Evolutionary conservation across 495 filamentous ascomycete species (phyloP).

Genomic region (Tuber aestivum): DNA sequence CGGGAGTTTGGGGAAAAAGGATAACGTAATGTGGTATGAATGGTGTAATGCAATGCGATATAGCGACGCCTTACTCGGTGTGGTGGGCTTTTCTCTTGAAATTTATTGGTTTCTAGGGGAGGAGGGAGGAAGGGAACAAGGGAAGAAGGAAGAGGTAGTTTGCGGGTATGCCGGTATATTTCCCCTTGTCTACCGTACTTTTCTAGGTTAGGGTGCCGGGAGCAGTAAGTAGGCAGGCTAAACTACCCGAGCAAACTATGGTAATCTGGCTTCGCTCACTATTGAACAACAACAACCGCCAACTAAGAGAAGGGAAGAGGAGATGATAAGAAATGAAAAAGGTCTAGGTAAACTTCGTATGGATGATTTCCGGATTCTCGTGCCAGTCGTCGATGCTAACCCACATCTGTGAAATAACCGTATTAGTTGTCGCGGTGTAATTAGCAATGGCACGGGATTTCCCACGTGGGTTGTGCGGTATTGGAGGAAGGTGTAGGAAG

Average conservation of each 20-base stretch:
- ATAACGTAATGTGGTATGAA: not conserved
- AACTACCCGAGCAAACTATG: not conserved
- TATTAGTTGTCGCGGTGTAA: not conserved
- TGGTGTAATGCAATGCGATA: not conserved
- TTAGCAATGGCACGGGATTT: not conserved
- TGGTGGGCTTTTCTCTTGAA: not conserved
- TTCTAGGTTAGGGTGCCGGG: not conserved
- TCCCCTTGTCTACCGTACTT: not conserved
- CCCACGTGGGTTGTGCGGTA: not conserved
- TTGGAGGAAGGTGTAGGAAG: not conserved
- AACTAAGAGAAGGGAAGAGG: not conserved
- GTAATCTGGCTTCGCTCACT: not conserved
- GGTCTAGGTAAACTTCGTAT: constrained; percentile 70
- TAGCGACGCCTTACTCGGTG: not conserved
- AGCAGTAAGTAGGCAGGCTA: not conserved
- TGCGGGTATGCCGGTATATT: not conserved
- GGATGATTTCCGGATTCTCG: constrained; percentile 97
- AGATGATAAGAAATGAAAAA: not conserved
- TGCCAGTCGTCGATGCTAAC: constrained; percentile 99
- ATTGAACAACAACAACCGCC: not conserved
- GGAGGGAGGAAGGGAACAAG: not conserved
- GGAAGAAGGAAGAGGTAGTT: not conserved
- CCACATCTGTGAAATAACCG: constrained; percentile 70
- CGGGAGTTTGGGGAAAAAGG: not conserved
- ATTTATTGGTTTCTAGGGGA: not conserved